These are phyloP conservation scores for Fallopia convolvulus DNA, from an alignment of 148 eudicot genomes.

Conservation along the genomic window DNA sequence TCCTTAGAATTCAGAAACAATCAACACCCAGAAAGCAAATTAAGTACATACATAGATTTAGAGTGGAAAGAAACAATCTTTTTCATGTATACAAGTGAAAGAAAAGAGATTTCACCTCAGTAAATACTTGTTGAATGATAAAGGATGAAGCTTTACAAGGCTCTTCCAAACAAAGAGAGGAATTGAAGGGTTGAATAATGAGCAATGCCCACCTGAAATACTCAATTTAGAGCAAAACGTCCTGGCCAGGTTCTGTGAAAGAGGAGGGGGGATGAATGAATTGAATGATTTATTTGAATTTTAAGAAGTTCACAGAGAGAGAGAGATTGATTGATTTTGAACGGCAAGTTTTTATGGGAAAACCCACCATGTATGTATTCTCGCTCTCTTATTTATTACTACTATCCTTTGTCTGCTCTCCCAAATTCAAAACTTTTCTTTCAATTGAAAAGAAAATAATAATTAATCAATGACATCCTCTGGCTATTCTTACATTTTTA, in stretches of 20 bases:
- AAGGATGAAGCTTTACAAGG: neutral
- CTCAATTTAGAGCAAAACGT: neutral
- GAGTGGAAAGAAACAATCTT: neutral
- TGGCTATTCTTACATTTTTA: neutral
- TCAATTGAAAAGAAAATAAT: no score
- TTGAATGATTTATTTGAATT: neutral
- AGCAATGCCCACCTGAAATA: neutral
- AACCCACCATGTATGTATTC: neutral
- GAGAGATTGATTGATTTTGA: neutral
- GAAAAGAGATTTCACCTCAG: neutral
- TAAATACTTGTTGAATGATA: neutral
- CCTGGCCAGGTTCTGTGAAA: neutral
- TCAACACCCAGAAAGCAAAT: neutral
- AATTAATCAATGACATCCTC: neutral
- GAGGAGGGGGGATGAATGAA: neutral
- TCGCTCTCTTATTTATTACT: neutral
- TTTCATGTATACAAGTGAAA: neutral
- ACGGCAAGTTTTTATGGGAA: constrained; percentile 5
- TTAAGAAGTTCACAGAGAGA: neutral
- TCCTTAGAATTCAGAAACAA: neutral
- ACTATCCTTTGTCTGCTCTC: neutral
- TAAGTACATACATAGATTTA: neutral
- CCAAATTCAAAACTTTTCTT: neutral
- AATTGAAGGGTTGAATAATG: neutral
- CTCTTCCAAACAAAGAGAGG: neutral